These are phyloP conservation scores for Cocos nucifera DNA, from an alignment of 176 grass and related monocot genomes.

Conservation along the genomic window DNA sequence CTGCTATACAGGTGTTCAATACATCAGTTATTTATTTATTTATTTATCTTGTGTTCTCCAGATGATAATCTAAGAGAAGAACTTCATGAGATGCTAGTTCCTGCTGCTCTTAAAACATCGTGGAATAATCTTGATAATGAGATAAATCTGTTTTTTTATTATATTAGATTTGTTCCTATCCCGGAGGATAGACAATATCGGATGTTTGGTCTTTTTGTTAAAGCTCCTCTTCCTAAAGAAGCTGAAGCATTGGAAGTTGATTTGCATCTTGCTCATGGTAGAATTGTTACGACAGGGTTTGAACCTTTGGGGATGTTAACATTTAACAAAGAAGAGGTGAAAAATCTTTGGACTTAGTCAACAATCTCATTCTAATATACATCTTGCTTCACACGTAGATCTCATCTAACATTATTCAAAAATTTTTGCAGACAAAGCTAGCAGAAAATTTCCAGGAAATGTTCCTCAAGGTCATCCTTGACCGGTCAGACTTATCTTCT, in stretches of 20 bases:
- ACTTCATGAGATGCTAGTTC: constrained; percentile 76
- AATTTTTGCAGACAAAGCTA: constrained; percentile 49
- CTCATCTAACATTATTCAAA: constrained; percentile 10
- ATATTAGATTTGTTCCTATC: constrained; percentile 63
- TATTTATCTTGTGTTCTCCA: constrained; percentile 36
- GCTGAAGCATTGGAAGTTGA: constrained; percentile 71
- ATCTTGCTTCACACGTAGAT: neutral
- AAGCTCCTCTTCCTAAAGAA: constrained; percentile 60
- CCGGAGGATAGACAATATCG: constrained; percentile 72
- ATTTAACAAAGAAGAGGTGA: constrained; percentile 73
- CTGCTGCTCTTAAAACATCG: constrained; percentile 50
- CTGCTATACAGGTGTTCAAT: constrained; percentile 4
- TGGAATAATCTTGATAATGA: constrained; percentile 31
- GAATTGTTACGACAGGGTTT: constrained; percentile 76
- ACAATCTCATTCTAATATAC: too few species aligned
- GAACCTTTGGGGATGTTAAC: constrained; percentile 33
- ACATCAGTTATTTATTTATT: constrained; percentile 17
- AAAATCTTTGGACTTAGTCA: neutral
- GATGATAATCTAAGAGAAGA: constrained; percentile 84
- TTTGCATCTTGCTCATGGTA: constrained; percentile 69
- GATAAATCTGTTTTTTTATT: constrained; percentile 67
- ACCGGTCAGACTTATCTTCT: constrained; percentile 61
- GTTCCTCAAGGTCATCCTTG: constrained; percentile 77
- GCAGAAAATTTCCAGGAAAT: constrained; percentile 87
- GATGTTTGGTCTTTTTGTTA: constrained; percentile 89